Evolutionary conservation across 2,329 filamentous ascomycete genomes (phyloP), one percentile per base, ranked within the genome.

Genomic region (Talaromyces albobiverticillius): DNA sequence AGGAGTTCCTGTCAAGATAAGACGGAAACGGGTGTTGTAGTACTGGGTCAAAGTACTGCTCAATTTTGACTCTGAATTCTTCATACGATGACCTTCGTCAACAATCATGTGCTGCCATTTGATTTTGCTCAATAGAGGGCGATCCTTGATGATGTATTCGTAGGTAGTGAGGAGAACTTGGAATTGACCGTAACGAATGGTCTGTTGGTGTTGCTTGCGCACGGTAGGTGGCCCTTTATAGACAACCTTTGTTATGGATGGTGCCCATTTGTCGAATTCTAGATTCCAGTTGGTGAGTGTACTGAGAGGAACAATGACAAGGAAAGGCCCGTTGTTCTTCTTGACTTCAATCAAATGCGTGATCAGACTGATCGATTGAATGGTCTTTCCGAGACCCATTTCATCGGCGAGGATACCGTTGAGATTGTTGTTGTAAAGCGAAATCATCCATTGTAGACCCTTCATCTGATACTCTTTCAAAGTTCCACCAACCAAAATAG

Each of bases 61-160:
- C 63, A 99, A 82, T 76, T 99, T 99, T 9, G 94, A 99, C 63
- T 94, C 87, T 26, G 90, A 82, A 74, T 99, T 99, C 83, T 99
- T 99, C 94, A 99, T 99, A 71, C 94, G 91, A 73, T 99, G 94
- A 76, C 94, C 94, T 79, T 99, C 94, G 66, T 99, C 94, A 61
- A 99, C 94, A 64, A 99, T 97, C 94, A 99, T 97, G 76, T 99
- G 94, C 65, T 96, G 88, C 94, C 94, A 99, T 76, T 97, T 97
- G 76, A 99, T 93, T 80, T 97, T 97, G 79, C 90, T 95, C 11
- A 99, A 78, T 62, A 99, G 81, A 0, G 93, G 93, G 32, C 94
- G 86, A 67, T 99, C 94, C 77, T 97, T 99, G 82, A 99, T 99
- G 75, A 99, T 95, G 76, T 97, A 99, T 72, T 99, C 94, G 76